These are phyloP conservation scores for Gelatoporia subvermispora DNA, from an alignment of 768 basidiomycete genomes.

Conservation along the genomic window DNA sequence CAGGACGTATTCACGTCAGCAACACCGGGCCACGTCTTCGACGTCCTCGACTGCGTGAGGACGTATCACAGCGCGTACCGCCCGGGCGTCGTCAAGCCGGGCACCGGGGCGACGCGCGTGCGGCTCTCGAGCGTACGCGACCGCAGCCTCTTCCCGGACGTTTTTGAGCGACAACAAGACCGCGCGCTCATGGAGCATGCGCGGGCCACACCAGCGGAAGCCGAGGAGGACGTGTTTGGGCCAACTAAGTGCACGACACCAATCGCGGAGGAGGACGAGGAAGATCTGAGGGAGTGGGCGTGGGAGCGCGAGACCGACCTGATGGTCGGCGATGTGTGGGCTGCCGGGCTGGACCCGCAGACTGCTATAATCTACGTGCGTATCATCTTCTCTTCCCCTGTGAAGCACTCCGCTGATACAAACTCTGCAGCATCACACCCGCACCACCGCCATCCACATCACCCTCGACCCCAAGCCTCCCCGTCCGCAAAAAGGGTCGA, in stretches of 20 bases:
- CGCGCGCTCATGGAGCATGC: neutral
- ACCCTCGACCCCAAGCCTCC: conserved; percentile 52
- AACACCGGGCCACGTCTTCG: conserved; percentile 53
- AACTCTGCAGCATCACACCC: conserved; percentile 44
- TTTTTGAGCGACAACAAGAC: conserved; percentile 8
- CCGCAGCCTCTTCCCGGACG: conserved; percentile 24
- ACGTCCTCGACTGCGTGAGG: conserved; percentile 45
- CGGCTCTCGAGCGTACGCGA: conserved; percentile 28
- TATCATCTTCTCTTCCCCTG: conserved; percentile 3
- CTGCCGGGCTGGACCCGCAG: conserved; percentile 33
- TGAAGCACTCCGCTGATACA: neutral
- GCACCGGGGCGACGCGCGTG: conserved; percentile 15
- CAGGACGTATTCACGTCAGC: neutral
- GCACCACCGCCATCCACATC: conserved; percentile 53
- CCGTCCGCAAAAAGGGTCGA: conserved; percentile 48
- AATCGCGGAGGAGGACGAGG: conserved; percentile 21
- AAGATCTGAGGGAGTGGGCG: conserved; percentile 46
- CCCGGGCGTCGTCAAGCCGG: conserved; percentile 48
- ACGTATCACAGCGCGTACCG: conserved; percentile 32
- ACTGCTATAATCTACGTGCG: conserved; percentile 62
- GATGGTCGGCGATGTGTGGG: conserved; percentile 56
- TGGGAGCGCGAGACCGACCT: conserved; percentile 73
- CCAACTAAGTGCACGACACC: neutral
- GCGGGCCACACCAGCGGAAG: neutral
- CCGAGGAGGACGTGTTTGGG: conserved; percentile 7